Evolutionary conservation across 768 basidiomycete genomes (phyloP), one percentile per base, ranked within the genome.

Genomic region (Pleurotus eryngii): DNA sequence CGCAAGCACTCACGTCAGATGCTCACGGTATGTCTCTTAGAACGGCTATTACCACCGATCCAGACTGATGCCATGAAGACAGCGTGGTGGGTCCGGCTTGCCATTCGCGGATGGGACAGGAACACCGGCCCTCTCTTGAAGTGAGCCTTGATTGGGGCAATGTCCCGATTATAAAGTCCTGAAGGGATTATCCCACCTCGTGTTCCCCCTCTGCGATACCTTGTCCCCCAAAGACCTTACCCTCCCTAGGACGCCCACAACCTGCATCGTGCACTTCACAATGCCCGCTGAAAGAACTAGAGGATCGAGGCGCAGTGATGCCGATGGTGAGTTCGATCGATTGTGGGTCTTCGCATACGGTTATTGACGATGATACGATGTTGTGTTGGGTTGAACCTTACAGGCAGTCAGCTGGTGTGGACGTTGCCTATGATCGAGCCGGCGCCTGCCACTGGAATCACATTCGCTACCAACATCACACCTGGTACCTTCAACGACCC

Each of bases 401-500:
- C 62, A 78, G 78, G 69, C 57, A 68, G 71, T 57, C 76, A 76
- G 50, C 70, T 81, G 48, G 75, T 74, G 37, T 83, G 80, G 82
- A 72, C 77, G 1, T 50, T 74, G 26, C 74, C 76, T 15, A 11
- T 35, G 30, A 63, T 76, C 55, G 80, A 82, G 55, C 53, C 63
- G 57, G 56, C 68, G 37, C 65, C 70, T 47, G 68, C 67, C 35
- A 58, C 64, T 43, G 67, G 70, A 58, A 75, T 86, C 65, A 78
- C 81, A 22, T 88, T 87, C 65, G 79, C 79, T 46, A 78, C 83
- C 57, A 82, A 78, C 56, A 64, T 85, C 56, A 85, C 85, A 1
- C 82, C 85, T 11, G 75, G 76, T 47, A 79, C 82, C 15, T 87
- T 79, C 72, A 79, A 76, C 61, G 80, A 82, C 3, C 76, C 77